Evolutionary conservation across 352 stramenopile species (phyloP), one percentile per base, ranked within the genome.

Genomic region (Phytophthora idaei): DNA sequence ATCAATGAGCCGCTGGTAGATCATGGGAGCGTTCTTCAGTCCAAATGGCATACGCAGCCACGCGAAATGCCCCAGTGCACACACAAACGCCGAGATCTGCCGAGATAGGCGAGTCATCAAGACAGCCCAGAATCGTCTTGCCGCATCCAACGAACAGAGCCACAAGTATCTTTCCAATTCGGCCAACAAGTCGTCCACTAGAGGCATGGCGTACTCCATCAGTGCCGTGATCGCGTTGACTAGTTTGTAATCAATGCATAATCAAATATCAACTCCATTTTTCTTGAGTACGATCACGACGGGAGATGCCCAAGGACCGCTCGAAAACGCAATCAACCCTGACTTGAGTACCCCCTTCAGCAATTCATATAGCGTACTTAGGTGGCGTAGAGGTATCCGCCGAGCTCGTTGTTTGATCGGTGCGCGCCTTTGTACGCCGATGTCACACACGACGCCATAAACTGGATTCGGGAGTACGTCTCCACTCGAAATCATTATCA

Each of bases 61-160:
- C 15, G 17, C 39, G 39, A 45, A 45, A 11, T 45, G 39, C 6
- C 15, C 39, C 12, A 45, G 15, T 8, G 39, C 39, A 21, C 39
- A 45, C 10, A 25, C 39, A 8, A n/a, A 45, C 6, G 14, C 39
- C 17, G 11, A 45, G 15, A 45, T 45, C 15, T 45, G 11, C 12
- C 14, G 39, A 25, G 39, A 8, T 25, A 8, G 52, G 4, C 12
- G 39, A 49, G 52, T 49, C 52, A 59, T 59, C 52, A 53, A 34
- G 9, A 58, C 36, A 3, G 36, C 51, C 51, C 36, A 58, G 21
- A 57, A 57, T 21, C 32, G 34, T 2, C 17, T 36, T 1, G 50
- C 50, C 2, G 51, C 25, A 28, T 58, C 51, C 0, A 58, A 34
- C 0, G 36, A 49, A 8, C 51, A 58, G 11, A 58, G 48, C 51